These are phyloP conservation scores for Thalassiosira profunda DNA, from an alignment of 108 stramenopile species.

Conservation along the genomic window DNA sequence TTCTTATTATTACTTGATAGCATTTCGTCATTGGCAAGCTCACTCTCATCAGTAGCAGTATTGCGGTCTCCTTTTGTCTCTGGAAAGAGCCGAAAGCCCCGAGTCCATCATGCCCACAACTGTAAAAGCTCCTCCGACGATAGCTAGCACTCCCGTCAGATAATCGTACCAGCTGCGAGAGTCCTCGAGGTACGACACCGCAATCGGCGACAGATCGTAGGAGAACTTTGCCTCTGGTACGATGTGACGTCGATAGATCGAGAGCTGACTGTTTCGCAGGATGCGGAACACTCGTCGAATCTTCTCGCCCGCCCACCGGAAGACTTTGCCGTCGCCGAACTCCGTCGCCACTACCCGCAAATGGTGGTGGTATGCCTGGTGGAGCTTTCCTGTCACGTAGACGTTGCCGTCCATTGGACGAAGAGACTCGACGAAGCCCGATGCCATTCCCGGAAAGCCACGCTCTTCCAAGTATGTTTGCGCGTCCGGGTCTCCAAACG, in stretches of 20 bases:
- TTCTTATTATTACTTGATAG: too few species aligned
- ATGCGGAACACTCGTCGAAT: conserved; percentile 63
- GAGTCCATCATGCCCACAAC: conserved; percentile 91
- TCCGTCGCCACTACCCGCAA: conserved; percentile 90
- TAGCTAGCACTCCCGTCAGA: conserved; percentile 92
- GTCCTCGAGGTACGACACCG: conserved; percentile 64
- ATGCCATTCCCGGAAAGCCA: conserved; percentile 18
- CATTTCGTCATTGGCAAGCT: too few species aligned
- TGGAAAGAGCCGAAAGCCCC: conserved; percentile 27
- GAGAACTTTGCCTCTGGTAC: conserved; percentile 88
- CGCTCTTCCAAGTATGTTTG: conserved; percentile 10
- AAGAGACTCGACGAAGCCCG: conserved; percentile 53
- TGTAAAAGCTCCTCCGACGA: conserved; percentile 97
- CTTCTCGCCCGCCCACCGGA: conserved; percentile 12
- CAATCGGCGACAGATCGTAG: conserved; percentile 90
- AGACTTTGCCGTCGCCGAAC: conserved; percentile 34
- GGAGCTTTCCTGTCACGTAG: conserved; percentile 73
- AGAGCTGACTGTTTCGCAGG: conserved; percentile 68
- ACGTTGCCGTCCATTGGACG: conserved; percentile 84
- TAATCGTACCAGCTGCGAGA: conserved; percentile 93
- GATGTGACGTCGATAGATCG: conserved; percentile 61
- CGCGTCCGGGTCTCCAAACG: conserved; percentile 72
- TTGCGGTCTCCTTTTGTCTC: conserved; percentile 9
- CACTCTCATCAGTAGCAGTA: too few species aligned
- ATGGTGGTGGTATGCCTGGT: conserved; percentile 97